Base-by-base conservation (phyloP, 495 filamentous ascomycete genomes). In the Talaromyces trachyspermus region DNA sequence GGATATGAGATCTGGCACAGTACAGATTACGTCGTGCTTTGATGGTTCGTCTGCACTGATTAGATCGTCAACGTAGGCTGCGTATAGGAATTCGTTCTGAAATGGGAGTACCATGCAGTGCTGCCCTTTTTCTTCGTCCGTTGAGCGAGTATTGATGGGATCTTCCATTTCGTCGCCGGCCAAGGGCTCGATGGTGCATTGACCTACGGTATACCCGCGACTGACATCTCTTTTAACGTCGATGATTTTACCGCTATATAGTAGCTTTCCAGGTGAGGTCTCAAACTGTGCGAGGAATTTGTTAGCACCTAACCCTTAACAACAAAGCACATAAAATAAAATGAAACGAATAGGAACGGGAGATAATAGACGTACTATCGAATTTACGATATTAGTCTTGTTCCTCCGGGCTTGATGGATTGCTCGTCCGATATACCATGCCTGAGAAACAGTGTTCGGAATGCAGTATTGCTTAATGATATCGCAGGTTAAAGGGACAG, bases 31-130 rank as follows among this genome's bases (percentile, higher is more conserved):
- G 27, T 64, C 54, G 23, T 64, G 49, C 2, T 52, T 46, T 15
- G 50, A 56, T 17, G 43, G 26, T 25, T 56, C 51, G 12, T 51
- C 49, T 3, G 56, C 42, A 11, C 15, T 19, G 14, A 44, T 10
- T 44, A 44, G 10, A n/a, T 44, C 25, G 23, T 44, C 25, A 17
- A 45, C 54, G 37, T 66, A 58, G 7, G 61, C 69, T 4, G 76
- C 78, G 6, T 73, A 68, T 19, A 84, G 75, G 49, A 77, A 81
- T 50, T 84, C 80, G 53, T 81, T 82, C 60, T 81, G 78, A 58
- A 83, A 83, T 0, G 79, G 79, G 29, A 83, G 75, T 40, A 76
- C 75, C 39, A 81, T 54, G 47, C 41, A 51, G 17, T 46, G 36
- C n/a, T 30, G 53, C 18, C 50, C 45, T 29, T 47, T 45, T 15